A percentile compares a stretch with the other conserved stretches of the same genome.
Evolutionary conservation across 2,329 filamentous ascomycete genomes (phyloP).

Genomic region (Gremmenia infestans): DNA sequence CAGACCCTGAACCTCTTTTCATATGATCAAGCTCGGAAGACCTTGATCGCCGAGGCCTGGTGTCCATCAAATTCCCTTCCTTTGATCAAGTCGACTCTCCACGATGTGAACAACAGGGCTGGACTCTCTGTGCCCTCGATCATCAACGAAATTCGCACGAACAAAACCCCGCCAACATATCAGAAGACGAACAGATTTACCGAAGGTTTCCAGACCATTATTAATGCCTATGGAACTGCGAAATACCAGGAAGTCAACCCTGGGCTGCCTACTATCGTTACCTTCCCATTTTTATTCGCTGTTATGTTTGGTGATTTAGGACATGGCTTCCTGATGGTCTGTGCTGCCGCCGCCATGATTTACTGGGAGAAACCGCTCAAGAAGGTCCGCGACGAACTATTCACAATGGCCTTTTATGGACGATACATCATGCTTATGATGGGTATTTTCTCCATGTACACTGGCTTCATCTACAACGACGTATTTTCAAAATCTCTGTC

Average conservation of each 20-base stretch:
- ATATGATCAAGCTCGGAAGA: conserved; percentile 92
- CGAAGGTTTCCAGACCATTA: conserved; percentile 96
- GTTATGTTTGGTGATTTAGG: conserved; percentile 99
- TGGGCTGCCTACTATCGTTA: conserved; percentile 89
- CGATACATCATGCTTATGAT: conserved; percentile 98
- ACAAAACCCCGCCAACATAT: conserved; percentile 95
- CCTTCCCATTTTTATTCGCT: conserved; percentile 98
- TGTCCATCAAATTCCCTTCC: conserved; percentile 87
- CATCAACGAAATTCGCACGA: conserved; percentile 95
- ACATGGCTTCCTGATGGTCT: conserved; percentile 84
- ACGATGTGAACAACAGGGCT: conserved; percentile 93
- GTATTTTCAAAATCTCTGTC: conserved; percentile 91
- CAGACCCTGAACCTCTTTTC: conserved; percentile 94
- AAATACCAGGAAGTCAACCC: conserved; percentile 98
- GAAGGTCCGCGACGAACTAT: conserved; percentile 89
- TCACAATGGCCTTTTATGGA: conserved; percentile 98
- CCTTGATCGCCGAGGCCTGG: conserved; percentile 96
- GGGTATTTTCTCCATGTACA: conserved; percentile 95
- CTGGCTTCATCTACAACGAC: conserved; percentile 96
- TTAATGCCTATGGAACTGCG: conserved; percentile 95
- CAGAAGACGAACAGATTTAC: conserved; percentile 99
- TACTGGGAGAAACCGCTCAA: conserved; percentile 91
- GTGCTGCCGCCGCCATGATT: conserved; percentile 85
- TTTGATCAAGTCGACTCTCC: conserved; percentile 85
- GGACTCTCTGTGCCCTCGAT: conserved; percentile 97